Evolutionary conservation across 1,139 yeast species (phyloP).

Genomic region (Blastobotrys elegans): DNA sequence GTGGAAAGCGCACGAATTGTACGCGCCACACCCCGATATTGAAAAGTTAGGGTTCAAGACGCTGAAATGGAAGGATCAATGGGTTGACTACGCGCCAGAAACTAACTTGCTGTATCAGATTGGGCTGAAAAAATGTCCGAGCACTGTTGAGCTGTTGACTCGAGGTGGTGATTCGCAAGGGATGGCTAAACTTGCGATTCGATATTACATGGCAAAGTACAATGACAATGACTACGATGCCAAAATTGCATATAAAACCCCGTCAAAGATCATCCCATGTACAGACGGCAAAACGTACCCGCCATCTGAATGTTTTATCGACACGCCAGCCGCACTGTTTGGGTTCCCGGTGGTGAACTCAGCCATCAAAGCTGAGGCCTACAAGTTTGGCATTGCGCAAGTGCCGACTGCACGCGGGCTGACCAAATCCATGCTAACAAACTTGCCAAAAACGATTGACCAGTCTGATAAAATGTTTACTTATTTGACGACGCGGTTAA

Average conservation of each 20-base stretch:
- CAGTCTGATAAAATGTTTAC: constrained; percentile 29
- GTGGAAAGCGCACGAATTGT: constrained; percentile 27
- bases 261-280: constrained; percentile 27
- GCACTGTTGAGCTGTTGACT: constrained; percentile 25
- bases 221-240: constrained; percentile 25
- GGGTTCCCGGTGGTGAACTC: constrained; percentile 32
- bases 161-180: constrained; percentile 14
- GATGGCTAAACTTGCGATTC: constrained; percentile 26
- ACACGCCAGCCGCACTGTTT: constrained; percentile 26
- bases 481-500: constrained; percentile 27
- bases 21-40: constrained; percentile 32
- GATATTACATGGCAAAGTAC: constrained; percentile 29
- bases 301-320: constrained; percentile 30
- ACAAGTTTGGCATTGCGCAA: constrained; percentile 32
- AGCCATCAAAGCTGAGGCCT: constrained; percentile 26
- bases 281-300: constrained; percentile 14
- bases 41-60: constrained; percentile 30
- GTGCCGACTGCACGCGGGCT: constrained; percentile 29
- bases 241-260: constrained; percentile 14
- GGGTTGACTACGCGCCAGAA: constrained; percentile 31
- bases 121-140: constrained; percentile 33
- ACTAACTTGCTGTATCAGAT: constrained; percentile 31
- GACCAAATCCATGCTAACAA: constrained; percentile 20
- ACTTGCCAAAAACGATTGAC: constrained; percentile 26
- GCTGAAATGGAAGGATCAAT: constrained; percentile 30